Evolutionary conservation across 2,329 filamentous ascomycete genomes (phyloP), one percentile per base, ranked within the genome.

Genomic region (Calycina marina): DNA sequence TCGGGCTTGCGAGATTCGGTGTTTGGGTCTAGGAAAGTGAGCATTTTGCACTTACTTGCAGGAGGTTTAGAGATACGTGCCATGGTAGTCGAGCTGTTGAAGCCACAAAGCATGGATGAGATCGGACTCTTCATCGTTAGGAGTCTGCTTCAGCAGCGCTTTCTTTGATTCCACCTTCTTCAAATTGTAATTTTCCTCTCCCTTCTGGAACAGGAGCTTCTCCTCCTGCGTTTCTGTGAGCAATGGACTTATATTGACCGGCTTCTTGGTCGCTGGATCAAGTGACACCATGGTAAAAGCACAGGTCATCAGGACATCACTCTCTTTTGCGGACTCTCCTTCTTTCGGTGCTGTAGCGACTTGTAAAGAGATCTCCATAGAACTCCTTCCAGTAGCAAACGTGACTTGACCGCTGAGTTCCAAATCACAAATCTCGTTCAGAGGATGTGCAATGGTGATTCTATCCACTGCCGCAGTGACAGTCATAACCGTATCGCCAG

Each of bases 261-360:
- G 69, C 60, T 67, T 75, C 52, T 76, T 79, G 1, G 75, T 80
- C 2, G 47, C 56, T 2, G 75, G 75, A 44, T 80, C 70, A 2
- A 81, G 56, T 2, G 75, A 77, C n/a, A 80, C 77, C 77, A 82
- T 81, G 0, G 76, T 81, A 47, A 80, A 80, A 5, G 72, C 69
- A 53, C 76, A 80, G n/a, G 72, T 77, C 53, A 81, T 67, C 34
- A 80, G 53, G 1, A 79, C 58, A 49, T 80, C 75, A 26, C 75
- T 67, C 2, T 69, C 60, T 40, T 63, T 63, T 10, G 58, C 55
- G 20, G 56, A 48, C 40, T 69, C 52, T 3, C 69, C 72, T 25
- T 62, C 52, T 29, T 60, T 55, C 1, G 69, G 69, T 1, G 65
- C 71, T 53, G 74, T 78, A 4, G 72, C 68, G 30, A 80, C 74